Base-by-base conservation (phyloP, 2,329 filamentous ascomycete species). In the Akanthomyces muscarius region DNA sequence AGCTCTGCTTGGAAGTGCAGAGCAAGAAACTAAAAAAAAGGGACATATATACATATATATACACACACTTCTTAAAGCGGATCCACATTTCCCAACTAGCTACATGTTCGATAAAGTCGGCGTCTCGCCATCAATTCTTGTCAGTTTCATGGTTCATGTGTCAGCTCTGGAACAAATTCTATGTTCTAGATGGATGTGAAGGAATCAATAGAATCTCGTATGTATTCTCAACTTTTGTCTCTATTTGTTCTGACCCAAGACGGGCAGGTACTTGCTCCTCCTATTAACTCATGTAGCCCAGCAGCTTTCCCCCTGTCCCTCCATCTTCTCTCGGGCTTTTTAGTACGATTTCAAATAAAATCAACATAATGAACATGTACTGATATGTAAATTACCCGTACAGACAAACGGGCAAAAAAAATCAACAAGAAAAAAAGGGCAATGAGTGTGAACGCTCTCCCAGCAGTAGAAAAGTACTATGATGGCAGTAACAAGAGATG, bases 401-500 rank as follows among this genome's bases (percentile, higher is more conserved):
- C 67, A 67, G 66, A 69, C 65, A 64, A 64, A 41, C 16, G 38
- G 38, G 16, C 14, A 16, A 41, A 16, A 68, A 66, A 65, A 65
- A 61, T 67, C 61, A 63, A 64, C 56, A 64, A 42, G 59, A 59
- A 66, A 68, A 63, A 64, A 63, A 65, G 50, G 33, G 16, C n/a
- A 62, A 30, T 44, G 41, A 62, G 33, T 41, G 51, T 28, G 21
- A 21, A 30, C 25, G 23, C 58, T 41, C 51, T 56, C 51, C 42
- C 60, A 42, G 30, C 41, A 54, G 38, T 11, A 11, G 38, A 52
- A 33, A 38, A 36, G 11, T 33, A 44, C 7, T 11, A 44, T 50
- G 18, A 55, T 23, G 18, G 10, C 21, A 21, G 5, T 7, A 42
- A 56, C 6, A 30, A 21, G 18, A 42, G 33, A 42, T 42, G 45